Percentiles rank a stretch among this genome's conserved stretches.
Evolutionary conservation across 768 basidiomycete species (phyloP).

Genomic region (Hirschioporus abietinus): DNA sequence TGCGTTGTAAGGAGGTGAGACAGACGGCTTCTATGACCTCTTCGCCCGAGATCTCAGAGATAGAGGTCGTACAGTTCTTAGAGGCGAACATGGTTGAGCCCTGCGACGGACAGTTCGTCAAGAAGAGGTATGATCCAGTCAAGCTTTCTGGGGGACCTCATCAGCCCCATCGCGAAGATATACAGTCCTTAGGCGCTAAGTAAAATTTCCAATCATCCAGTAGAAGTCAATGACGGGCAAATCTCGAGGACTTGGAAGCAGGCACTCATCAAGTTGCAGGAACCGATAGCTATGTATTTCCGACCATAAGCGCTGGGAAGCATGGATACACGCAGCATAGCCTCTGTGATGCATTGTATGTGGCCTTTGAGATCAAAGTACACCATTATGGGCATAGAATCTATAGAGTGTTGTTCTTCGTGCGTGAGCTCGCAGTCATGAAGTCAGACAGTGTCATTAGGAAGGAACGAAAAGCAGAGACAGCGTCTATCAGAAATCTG

Average conservation of each 20-base stretch:
- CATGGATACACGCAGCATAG: background rate
- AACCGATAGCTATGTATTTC: background rate
- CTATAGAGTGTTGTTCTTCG: background rate
- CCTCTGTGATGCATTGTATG: background rate
- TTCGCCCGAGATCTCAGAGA: background rate
- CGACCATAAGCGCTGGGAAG: background rate
- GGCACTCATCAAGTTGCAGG: background rate
- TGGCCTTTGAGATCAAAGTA: background rate
- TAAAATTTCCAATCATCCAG: background rate
- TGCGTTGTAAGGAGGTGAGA: slow-evolving; percentile 28
- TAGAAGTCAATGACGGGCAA: background rate
- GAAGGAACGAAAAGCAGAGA: too few relatives aligned
- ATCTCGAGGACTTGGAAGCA: background rate
- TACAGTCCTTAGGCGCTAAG: background rate
- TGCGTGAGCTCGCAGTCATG: too few relatives aligned
- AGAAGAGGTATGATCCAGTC: background rate
- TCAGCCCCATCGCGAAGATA: background rate
- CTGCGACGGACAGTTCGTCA: background rate
- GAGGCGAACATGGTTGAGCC: background rate
- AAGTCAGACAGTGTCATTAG: too few relatives aligned
- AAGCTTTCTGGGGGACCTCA: background rate
- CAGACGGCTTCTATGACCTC: slow-evolving; percentile 12
- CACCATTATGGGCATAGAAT: background rate
- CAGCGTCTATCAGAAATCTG: too few relatives aligned
- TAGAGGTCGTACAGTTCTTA: background rate